Percentiles rank a stretch among this genome's conserved stretches.
These are phyloP conservation scores for Herpetomonas tarakana DNA, from an alignment of 208 protist genomes.

Conservation along the genomic window DNA sequence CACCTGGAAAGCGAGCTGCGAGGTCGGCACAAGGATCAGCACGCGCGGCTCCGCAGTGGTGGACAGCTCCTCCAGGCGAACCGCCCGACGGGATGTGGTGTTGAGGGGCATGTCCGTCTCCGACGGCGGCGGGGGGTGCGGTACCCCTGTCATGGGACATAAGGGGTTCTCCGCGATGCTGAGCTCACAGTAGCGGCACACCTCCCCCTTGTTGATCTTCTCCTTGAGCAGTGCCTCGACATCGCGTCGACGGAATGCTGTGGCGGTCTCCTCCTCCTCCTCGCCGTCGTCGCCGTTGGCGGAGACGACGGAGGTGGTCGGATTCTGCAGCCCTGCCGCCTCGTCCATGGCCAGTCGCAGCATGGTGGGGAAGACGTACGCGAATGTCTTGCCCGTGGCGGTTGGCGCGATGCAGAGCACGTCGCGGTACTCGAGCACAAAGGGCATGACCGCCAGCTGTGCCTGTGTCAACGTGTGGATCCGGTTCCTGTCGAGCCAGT, in stretches of 20 bases:
- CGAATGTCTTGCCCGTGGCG: constrained; percentile 90
- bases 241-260: constrained; percentile 27
- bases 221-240: constrained; percentile 63
- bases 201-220: constrained; percentile 58
- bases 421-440: constrained; percentile 77
- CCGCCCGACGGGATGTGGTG: constrained; percentile 5
- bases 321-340: constrained; percentile 4
- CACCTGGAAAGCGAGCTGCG: constrained; percentile 64
- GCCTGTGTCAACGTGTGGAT: constrained; percentile 38
- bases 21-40: constrained; percentile 75
- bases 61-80: constrained; percentile 44
- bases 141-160: constrained; percentile 74
- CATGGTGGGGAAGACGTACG: constrained; percentile 83
- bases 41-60: constrained; percentile 55
- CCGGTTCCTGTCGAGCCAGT: constrained; percentile 1
- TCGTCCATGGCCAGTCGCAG: constrained; percentile 55
- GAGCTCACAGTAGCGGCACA: constrained; percentile 86
- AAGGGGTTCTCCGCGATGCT: constrained; percentile 32
- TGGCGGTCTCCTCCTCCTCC: constrained; percentile 7
- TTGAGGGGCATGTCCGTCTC: constrained; percentile 14
- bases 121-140: constrained; percentile 38
- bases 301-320: background rate
- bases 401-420: constrained; percentile 84
- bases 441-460: constrained; percentile 49
- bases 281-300: background rate